Percentiles rank a stretch among this genome's conserved stretches.
Conservation (phyloP, 2,329 filamentous ascomycete genomes). For the Ambrosiella cleistominuta region DNA sequence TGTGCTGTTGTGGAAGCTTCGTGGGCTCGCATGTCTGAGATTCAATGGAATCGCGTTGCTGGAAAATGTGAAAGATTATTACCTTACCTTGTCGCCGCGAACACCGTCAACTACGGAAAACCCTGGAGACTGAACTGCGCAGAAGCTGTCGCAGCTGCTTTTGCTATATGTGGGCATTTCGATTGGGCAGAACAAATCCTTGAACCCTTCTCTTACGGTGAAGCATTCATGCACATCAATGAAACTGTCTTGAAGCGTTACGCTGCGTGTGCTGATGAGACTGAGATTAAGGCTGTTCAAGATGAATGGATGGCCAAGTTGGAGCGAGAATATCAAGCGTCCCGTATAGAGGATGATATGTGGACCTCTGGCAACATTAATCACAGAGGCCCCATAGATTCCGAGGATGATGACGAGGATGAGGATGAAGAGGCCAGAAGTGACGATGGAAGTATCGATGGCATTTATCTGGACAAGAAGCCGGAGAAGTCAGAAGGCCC, state of each 20-base stretch:
- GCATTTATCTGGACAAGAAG: constrained; percentile 43
- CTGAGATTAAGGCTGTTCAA: constrained; percentile 67
- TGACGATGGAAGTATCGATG: constrained; percentile 31
- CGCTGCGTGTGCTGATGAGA: constrained; percentile 65
- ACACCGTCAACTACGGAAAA: constrained; percentile 91
- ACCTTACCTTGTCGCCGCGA: constrained; percentile 90
- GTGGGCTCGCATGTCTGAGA: constrained; percentile 82
- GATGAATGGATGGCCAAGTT: constrained; percentile 77
- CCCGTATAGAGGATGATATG: constrained; percentile 55
- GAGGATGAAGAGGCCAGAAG: constrained; percentile 28
- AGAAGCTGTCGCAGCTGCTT: constrained; percentile 82
- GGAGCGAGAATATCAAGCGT: constrained; percentile 76
- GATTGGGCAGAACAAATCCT: constrained; percentile 84
- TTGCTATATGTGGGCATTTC: constrained; percentile 75
- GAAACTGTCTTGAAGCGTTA: constrained; percentile 65
- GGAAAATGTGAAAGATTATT: constrained; percentile 82
- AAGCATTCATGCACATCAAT: constrained; percentile 84
- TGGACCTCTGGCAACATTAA: constrained; percentile 92
- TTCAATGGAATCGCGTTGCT: constrained; percentile 80
- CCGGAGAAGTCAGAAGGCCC: constrained; percentile 20
- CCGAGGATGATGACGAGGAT: constrained; percentile 33
- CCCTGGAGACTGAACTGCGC: constrained; percentile 93
- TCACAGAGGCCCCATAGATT: constrained; percentile 33
- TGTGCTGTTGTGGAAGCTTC: constrained; percentile 94
- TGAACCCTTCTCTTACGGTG: constrained; percentile 72